A percentile compares a stretch with the other conserved stretches of the same genome.
Conservation (phyloP, 345 rosid genomes). For the Linum tenue region DNA sequence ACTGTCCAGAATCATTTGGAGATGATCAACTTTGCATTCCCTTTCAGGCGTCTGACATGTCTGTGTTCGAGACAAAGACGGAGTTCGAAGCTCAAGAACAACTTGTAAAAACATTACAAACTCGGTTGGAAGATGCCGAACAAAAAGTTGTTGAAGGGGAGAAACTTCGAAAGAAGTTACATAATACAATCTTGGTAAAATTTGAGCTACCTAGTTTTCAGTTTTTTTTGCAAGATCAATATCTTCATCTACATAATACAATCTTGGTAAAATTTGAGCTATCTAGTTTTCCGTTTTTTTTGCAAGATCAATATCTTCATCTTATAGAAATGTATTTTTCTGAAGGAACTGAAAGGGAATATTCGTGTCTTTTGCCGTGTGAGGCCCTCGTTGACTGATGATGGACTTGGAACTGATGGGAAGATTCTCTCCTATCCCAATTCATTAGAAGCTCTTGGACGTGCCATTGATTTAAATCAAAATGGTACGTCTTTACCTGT, state of each 20-base stretch:
- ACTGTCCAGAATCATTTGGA: constrained; percentile 1
- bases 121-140: constrained; percentile 72
- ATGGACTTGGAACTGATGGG: constrained; percentile 44
- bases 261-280: constrained; percentile 58
- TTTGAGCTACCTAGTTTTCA: not conserved
- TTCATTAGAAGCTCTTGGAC: constrained; percentile 63
- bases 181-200: constrained; percentile 86
- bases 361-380: constrained; percentile 98
- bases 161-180: constrained; percentile 80
- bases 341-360: constrained; percentile 91
- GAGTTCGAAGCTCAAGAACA: constrained; percentile 70
- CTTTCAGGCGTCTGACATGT: constrained; percentile 59
- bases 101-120: constrained; percentile 56
- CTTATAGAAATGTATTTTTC: constrained; percentile 16
- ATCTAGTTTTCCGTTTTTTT: not conserved
- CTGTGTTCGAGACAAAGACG: constrained; percentile 58
- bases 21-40: constrained; percentile 7
- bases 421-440: constrained; percentile 61
- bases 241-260: constrained; percentile 92
- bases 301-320: constrained; percentile 2
- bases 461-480: constrained; percentile 64
- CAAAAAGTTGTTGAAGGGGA: constrained; percentile 86
- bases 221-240: no score
- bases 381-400: constrained; percentile 73
- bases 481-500: constrained; percentile 38